These are phyloP conservation scores for Fagopyrum tataricum DNA, from an alignment of 148 eudicot species.

Conservation along the genomic window DNA sequence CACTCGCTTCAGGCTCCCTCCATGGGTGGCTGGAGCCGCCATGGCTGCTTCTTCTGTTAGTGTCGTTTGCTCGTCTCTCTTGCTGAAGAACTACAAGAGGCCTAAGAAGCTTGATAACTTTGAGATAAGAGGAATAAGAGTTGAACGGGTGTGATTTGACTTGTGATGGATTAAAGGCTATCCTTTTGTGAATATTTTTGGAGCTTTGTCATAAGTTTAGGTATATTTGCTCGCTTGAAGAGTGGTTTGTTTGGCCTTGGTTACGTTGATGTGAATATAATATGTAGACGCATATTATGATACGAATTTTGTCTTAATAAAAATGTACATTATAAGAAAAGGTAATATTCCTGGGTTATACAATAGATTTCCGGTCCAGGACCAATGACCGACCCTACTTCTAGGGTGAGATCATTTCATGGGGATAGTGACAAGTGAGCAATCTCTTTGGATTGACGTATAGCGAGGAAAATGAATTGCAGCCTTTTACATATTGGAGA, in stretches of 20 bases:
- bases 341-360: too few relatives aligned
- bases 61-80: slow-evolving; percentile 88
- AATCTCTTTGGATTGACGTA: too few relatives aligned
- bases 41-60: slow-evolving; percentile 99
- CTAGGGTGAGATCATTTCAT: too few relatives aligned
- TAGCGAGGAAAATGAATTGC: too few relatives aligned
- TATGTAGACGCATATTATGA: not conserved
- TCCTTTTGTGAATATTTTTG: not conserved
- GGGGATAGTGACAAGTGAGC: too few relatives aligned
- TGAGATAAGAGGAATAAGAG: slow-evolving; percentile 39
- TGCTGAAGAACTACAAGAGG: slow-evolving; percentile 74
- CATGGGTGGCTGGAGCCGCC: slow-evolving; percentile 98
- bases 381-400: too few relatives aligned
- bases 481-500: too few relatives aligned
- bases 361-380: not conserved
- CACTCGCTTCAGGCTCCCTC: slow-evolving; percentile 70
- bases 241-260: not conserved
- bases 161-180: not conserved
- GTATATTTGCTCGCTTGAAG: not conserved
- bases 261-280: not conserved
- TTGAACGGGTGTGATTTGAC: slow-evolving; percentile 30
- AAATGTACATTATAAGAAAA: too few relatives aligned
- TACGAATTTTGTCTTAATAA: not conserved
- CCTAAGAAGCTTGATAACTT: slow-evolving; percentile 56
- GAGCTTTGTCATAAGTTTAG: not conserved